Evolutionary conservation across 192 early-diverging fungal genomes (phyloP), one percentile per base, ranked within the genome.

Genomic region (Phlyctochytrium planicorne): DNA sequence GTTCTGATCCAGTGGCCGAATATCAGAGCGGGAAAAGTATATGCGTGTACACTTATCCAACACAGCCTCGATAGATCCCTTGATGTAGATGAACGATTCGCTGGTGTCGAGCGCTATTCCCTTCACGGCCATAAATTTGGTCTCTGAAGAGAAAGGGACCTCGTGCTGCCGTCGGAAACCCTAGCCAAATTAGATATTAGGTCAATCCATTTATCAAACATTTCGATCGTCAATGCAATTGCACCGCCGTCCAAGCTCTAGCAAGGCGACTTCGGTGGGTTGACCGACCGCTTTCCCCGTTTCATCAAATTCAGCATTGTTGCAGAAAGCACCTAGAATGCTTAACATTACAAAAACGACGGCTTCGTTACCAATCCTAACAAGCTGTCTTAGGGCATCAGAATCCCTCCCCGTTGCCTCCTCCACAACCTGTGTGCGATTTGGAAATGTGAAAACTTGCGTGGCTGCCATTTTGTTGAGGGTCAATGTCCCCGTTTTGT

Each of bases 401-500:
- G 62, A 14, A 47, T 47, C 40, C n/a, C n/a, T n/a, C 6, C 40
- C 71, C 2, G 77, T 68, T 3, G 77, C 61, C 20, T 14, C 6
- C 10, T 47, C 40, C 40, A 20, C 40, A 6, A 20, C 20, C 10
- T 47, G 10, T 47, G 20, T 20, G 6, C 40, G 6, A 20, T 20
- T 47, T 6, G 70, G 60, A 2, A 61, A 37, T 3, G 93, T 91
- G 70, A 91, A 95, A 3, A 93, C 63, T 33, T 91, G 89, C 52
- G 89, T 91, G 31, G 94, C 90, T 16, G 95, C 92, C 96, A 97
- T 96, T 72, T 90, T 87, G 81, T 97, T 97, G 76, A 93, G 82
- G 1, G 96, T 98, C 69, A 98, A 73, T 1, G 96, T 98, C 29
- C 94, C 93, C n/a, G 96, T 97, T 79, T 98, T 98, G 76, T 98